Evolutionary conservation across 805 yeast species (phyloP).

Genomic region (Cyberlindnera saturnus): DNA sequence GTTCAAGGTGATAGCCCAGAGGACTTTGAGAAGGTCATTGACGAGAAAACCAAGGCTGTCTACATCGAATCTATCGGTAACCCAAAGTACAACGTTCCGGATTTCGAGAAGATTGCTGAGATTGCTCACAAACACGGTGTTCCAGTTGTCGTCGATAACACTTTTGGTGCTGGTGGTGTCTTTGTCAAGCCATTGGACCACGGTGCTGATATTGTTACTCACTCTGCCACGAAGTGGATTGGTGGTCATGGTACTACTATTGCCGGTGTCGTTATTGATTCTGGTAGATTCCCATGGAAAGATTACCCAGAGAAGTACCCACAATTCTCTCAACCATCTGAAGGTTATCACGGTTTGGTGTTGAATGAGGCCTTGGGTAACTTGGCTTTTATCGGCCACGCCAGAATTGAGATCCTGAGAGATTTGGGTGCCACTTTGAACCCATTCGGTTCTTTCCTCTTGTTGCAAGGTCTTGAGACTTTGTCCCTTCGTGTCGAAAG

Average conservation of each 20-base stretch:
- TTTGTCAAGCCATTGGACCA: conserved; percentile 76
- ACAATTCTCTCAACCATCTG: conserved; percentile 84
- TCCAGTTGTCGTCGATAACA: conserved; percentile 91
- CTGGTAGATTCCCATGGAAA: conserved; percentile 90
- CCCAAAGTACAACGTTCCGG: conserved; percentile 90
- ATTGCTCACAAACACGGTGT: conserved; percentile 83
- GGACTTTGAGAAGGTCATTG: conserved; percentile 67
- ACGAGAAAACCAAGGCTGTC: conserved; percentile 82
- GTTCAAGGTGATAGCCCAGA: conserved; percentile 75
- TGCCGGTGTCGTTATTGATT: conserved; percentile 86
- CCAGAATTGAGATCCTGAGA: conserved; percentile 79
- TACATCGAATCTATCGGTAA: conserved; percentile 89
- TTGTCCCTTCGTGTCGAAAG: conserved; percentile 90
- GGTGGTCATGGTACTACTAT: conserved; percentile 96
- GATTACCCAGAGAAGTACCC: conserved; percentile 85
- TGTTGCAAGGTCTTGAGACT: conserved; percentile 91
- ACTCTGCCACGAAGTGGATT: conserved; percentile 96
- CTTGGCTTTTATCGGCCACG: conserved; percentile 71
- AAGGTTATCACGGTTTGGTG: conserved; percentile 87
- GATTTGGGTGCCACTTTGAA: conserved; percentile 87
- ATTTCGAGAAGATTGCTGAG: conserved; percentile 68
- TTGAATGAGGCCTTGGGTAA: conserved; percentile 79
- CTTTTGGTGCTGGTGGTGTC: conserved; percentile 96
- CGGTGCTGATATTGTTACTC: conserved; percentile 90
- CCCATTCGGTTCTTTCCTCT: conserved; percentile 84